Conservation (phyloP, 257 asterid genomes). For the Rauvolfia tetraphylla region DNA sequence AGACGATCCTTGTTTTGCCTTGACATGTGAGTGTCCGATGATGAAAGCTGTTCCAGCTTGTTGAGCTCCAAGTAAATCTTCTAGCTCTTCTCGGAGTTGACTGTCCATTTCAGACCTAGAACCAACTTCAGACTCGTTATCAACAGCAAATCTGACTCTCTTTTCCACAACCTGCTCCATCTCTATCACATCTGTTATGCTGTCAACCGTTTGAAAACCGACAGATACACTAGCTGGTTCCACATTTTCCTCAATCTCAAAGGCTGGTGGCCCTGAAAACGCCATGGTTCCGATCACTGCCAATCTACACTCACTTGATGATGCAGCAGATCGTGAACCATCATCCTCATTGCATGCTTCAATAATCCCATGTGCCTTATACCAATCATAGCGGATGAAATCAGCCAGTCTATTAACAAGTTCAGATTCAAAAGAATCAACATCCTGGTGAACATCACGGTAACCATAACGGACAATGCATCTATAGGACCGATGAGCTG, state of each 20-base stretch:
- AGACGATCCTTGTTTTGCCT: constrained; percentile 85
- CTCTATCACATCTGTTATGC: constrained; percentile 42
- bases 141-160: constrained; percentile 56
- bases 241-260: constrained; percentile 51
- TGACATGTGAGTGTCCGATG: constrained; percentile 82
- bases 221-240: constrained; percentile 72
- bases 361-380: constrained; percentile 33
- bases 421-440: constrained; percentile 78
- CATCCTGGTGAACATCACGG: constrained; percentile 90
- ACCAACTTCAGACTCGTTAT: constrained; percentile 32
- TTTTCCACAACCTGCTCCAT: constrained; percentile 39
- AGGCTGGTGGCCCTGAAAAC: constrained; percentile 36
- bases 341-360: constrained; percentile 38
- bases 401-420: constrained; percentile 58
- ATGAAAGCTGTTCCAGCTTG: constrained; percentile 83
- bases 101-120: constrained; percentile 33
- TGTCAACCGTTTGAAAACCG: constrained; percentile 44
- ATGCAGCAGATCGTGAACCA: constrained; percentile 36
- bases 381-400: constrained; percentile 75
- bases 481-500: constrained; percentile 78
- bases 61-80: constrained; percentile 69
- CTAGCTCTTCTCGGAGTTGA: constrained; percentile 57
- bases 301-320: constrained; percentile 56
- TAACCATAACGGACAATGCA: constrained; percentile 93
- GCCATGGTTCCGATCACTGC: constrained; percentile 69